Evolutionary conservation across 2,329 filamentous ascomycete species (phyloP).

Genomic region (Esteya vermicola): DNA sequence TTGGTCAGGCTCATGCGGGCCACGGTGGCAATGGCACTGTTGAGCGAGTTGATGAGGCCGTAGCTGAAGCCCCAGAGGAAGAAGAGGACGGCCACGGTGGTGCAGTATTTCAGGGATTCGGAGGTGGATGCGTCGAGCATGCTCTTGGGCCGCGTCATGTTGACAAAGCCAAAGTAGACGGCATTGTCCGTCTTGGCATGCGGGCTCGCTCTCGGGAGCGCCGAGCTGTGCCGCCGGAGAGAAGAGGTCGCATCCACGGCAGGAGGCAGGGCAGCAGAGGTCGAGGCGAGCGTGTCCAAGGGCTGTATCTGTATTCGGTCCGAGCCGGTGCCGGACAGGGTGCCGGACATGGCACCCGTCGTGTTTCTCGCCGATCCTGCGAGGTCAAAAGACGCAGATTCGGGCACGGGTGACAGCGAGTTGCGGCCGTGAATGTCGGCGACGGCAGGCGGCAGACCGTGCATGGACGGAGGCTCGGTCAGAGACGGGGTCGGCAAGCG

Average conservation of each 20-base stretch:
- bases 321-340: too few relatives aligned
- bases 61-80: conserved; percentile 81
- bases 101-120: conserved; percentile 59
- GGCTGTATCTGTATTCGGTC: too few relatives aligned
- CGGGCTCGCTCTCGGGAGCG: neutral
- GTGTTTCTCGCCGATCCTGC: too few relatives aligned
- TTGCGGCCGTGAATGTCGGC: too few relatives aligned
- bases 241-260: neutral
- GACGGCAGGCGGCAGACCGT: too few relatives aligned
- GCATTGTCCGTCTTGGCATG: conserved; percentile 11
- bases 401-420: too few relatives aligned
- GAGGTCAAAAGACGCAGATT: too few relatives aligned
- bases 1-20: conserved; percentile 46
- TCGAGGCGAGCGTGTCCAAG: too few relatives aligned
- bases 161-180: conserved; percentile 65
- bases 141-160: conserved; percentile 54
- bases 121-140: conserved; percentile 48
- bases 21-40: conserved; percentile 51
- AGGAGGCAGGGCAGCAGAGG: neutral
- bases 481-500: too few relatives aligned
- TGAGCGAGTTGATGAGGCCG: conserved; percentile 70
- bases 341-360: too few relatives aligned
- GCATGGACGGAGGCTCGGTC: too few relatives aligned
- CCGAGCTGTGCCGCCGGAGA: neutral
- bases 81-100: conserved; percentile 67